Evolutionary conservation across 176 grass and related monocot species (phyloP), one percentile per base, ranked within the genome.

Genomic region (Triticum timopheevii): DNA sequence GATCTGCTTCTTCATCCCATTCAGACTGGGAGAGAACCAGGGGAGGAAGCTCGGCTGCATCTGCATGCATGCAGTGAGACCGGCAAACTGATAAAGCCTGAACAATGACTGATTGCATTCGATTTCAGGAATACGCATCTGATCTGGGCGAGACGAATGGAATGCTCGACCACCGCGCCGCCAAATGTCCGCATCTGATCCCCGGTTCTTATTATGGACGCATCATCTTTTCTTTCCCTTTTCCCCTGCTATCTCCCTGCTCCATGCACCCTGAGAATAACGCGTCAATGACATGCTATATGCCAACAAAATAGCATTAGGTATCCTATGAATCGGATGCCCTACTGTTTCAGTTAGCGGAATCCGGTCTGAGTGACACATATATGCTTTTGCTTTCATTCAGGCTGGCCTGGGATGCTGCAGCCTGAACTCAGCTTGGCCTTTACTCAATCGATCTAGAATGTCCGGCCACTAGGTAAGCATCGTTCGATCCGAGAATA

Each of bases 191-290:
- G 50, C 50, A 19, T 54, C 50, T 7, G 49, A 52, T 52, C 15
- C 49, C 5, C 50, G 50, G 47, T 50, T 50, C 47, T 5, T 16
- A 47, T 45, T 47, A 50, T 50, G 50, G 50, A 6, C 50, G 40
- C 83, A 78, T 86, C 83, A 31, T 86, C 72, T 86, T 86, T 89
- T 89, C n/a, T 40, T 77, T 24, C 22, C 69, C 40, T 7, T 40
- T 72, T 73, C 65, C 76, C 35, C 63, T 62, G 72, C 52, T 86
- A 68, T 28, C 7, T 28, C 7, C 16, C 50, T 49, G 4, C 42
- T 75, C 42, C 23, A 0, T 17, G 10, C 69, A 40, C 39, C 19
- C 69, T 40, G 35, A 40, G 33, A 69, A 38, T 25, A 65, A 28
- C 23, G 62, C 62, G 62, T 65, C 39, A 73, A 45, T 45, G 36